A percentile compares a stretch with the other conserved stretches of the same genome.
These are phyloP conservation scores for cucumber (Cucumis sativus) DNA, from an alignment of 306 rosid genomes.

Conservation along the genomic window DNA sequence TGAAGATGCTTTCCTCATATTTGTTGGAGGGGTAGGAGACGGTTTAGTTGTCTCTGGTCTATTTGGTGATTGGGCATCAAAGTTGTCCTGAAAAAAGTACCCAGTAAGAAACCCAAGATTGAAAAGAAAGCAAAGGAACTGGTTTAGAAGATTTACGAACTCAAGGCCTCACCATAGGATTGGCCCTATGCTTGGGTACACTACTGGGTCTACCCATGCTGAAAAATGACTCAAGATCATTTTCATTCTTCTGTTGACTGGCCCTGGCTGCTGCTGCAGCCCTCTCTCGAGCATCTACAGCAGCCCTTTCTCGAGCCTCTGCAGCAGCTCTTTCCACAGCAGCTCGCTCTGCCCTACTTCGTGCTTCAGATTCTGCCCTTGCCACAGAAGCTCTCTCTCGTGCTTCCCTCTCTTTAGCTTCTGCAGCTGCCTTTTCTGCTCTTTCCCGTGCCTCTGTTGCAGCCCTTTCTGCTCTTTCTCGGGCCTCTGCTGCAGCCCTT, in stretches of 20 bases:
- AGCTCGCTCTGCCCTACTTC: constrained; percentile 67
- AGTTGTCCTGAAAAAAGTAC: constrained; percentile 33
- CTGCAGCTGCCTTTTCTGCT: constrained; percentile 42
- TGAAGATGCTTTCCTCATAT: constrained; percentile 67
- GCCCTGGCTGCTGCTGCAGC: constrained; percentile 75
- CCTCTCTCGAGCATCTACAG: constrained; percentile 53
- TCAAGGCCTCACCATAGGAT: constrained; percentile 47
- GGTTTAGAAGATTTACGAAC: constrained; percentile 11
- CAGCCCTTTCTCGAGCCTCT: constrained; percentile 80
- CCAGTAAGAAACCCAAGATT: background rate
- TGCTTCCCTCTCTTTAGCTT: constrained; percentile 30
- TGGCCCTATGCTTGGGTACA: constrained; percentile 83
- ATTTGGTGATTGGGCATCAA: constrained; percentile 53
- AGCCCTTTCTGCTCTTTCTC: constrained; percentile 76
- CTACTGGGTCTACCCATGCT: constrained; percentile 64
- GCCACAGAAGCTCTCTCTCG: constrained; percentile 25
- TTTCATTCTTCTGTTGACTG: constrained; percentile 64
- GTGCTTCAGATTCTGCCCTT: constrained; percentile 53
- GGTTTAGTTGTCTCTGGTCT: constrained; percentile 42
- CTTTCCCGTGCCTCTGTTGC: constrained; percentile 74
- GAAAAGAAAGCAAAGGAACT: background rate
- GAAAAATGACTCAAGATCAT: constrained; percentile 81
- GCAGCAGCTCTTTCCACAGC: constrained; percentile 78
- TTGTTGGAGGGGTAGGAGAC: constrained; percentile 39
- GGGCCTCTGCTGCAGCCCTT: constrained; percentile 90